Percentiles rank a stretch among this genome's conserved stretches.
Conservation (phyloP, 2,329 filamentous ascomycete genomes). For the Fusarium sp. region DNA sequence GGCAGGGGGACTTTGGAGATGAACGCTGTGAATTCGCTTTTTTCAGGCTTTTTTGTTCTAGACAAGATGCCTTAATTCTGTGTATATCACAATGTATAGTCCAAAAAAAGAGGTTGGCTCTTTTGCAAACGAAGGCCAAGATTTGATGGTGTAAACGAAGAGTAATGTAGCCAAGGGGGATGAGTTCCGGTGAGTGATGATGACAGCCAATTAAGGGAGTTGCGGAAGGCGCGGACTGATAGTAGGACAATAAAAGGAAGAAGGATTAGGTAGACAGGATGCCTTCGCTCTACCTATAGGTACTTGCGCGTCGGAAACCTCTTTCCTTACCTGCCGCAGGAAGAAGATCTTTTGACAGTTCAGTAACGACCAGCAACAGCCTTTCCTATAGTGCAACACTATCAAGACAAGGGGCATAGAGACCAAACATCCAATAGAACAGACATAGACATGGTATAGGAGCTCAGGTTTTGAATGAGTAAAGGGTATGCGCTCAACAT, state of each 20-base stretch:
- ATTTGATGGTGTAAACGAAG: conserved; percentile 32
- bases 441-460: too few relatives aligned
- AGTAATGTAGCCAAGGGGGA: not conserved
- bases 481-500: too few relatives aligned
- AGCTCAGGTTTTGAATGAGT: too few relatives aligned
- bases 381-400: not conserved
- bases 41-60: conserved; percentile 34
- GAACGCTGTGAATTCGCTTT: conserved; percentile 37
- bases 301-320: too few relatives aligned
- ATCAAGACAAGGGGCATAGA: not conserved
- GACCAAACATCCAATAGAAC: too few relatives aligned
- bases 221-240: conserved; percentile 2
- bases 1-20: conserved; percentile 1
- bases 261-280: not conserved
- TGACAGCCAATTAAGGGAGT: not conserved
- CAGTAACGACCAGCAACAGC: not conserved
- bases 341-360: not conserved
- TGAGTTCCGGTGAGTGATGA: not conserved
- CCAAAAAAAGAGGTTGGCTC: conserved; percentile 44
- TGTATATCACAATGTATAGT: conserved; percentile 47
- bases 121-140: conserved; percentile 37
- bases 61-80: conserved; percentile 48
- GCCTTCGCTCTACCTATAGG: not conserved
- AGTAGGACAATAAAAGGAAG: not conserved
- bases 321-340: not conserved